Percentiles rank a stretch among this genome's conserved stretches.
phyloP scores from a whole-genome alignment of 192 early-diverging fungal species.

The Coemansia sp. region DNA sequence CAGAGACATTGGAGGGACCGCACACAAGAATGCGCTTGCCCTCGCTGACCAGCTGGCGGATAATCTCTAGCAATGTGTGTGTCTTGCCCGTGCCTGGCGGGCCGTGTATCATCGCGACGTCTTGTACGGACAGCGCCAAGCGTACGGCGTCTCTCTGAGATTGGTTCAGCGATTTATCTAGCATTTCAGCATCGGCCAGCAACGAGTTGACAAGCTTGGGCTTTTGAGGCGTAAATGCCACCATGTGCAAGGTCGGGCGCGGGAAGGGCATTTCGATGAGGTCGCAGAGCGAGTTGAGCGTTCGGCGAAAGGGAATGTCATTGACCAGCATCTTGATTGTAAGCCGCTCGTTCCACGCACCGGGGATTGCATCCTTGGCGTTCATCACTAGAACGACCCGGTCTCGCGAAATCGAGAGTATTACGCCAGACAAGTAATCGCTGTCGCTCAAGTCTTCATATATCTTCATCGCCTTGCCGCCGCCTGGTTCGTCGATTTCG shows the following conservation, averaged over 20 bases:
- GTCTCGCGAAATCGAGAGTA: not conserved
- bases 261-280: not conserved
- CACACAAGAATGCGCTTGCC: constrained; percentile 80
- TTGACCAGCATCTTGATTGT: constrained; percentile 2
- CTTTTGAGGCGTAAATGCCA: not conserved
- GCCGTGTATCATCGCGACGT: constrained; percentile 81
- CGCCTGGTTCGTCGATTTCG: not conserved
- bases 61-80: constrained; percentile 81
- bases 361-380: not conserved
- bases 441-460: not conserved
- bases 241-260: not conserved
- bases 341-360: not conserved
- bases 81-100: constrained; percentile 93
- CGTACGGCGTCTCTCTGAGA: constrained; percentile 72
- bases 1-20: constrained; percentile 87
- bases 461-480: not conserved
- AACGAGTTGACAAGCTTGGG: not conserved
- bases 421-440: not conserved
- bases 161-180: constrained; percentile 65
- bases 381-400: not conserved
- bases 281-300: not conserved
- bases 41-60: constrained; percentile 69
- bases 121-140: constrained; percentile 60
- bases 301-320: not conserved
- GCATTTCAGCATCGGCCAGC: not conserved